phyloP scores from a whole-genome alignment of 345 rosid genomes.

The Kandelia obovata region DNA sequence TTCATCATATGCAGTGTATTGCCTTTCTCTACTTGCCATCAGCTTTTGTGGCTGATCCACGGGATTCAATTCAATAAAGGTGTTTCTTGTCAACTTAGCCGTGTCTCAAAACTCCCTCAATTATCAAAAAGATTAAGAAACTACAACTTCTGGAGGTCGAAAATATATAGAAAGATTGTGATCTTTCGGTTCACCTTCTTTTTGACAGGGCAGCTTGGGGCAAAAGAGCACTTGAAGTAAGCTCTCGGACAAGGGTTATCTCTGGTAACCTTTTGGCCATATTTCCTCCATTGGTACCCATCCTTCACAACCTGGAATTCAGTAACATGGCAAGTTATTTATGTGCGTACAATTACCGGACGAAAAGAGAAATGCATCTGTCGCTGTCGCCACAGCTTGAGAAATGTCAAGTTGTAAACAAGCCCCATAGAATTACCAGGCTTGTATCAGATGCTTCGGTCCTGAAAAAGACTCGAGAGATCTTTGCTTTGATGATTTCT shows the following conservation, averaged over 20 bases:
- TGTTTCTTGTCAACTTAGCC: neutral
- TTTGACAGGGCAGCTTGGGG: conserved; percentile 93
- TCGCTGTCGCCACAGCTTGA: neutral
- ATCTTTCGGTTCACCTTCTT: conserved; percentile 58
- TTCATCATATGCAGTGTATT: too few species aligned
- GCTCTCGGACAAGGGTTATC: conserved; percentile 98
- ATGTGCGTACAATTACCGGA: neutral
- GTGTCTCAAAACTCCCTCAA: neutral
- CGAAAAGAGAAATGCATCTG: neutral
- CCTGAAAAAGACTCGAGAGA: conserved; percentile 51
- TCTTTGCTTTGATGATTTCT: conserved; percentile 67
- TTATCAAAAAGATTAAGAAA: neutral
- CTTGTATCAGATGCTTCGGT: conserved; percentile 70
- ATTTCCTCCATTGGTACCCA: conserved; percentile 99
- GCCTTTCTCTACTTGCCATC: too few species aligned
- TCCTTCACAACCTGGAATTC: conserved; percentile 73
- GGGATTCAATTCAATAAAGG: too few species aligned
- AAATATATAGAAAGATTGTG: neutral
- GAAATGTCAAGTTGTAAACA: neutral
- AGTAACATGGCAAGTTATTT: too few species aligned
- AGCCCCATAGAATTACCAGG: conserved; percentile 50
- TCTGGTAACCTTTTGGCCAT: conserved; percentile 98
- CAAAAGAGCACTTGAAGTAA: conserved; percentile 94
- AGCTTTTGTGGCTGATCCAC: too few species aligned
- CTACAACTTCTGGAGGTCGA: neutral